Conservation (phyloP, 805 yeast species). For the Zygosaccharomyces bisporus region DNA sequence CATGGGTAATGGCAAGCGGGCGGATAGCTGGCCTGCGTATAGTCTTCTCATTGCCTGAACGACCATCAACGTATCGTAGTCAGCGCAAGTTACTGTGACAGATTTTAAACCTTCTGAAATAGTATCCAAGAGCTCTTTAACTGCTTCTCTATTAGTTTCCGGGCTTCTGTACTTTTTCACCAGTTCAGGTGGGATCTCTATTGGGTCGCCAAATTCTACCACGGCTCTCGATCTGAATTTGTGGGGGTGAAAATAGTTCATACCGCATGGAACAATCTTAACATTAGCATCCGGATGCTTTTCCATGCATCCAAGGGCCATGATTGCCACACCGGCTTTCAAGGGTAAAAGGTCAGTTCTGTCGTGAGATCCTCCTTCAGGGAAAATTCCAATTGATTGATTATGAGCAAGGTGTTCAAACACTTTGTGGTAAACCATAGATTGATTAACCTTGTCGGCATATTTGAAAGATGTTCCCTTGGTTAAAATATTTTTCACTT, state of each 20-base stretch:
- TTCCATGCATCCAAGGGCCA: constrained; percentile 94
- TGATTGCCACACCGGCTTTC: constrained; percentile 96
- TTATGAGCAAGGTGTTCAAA: constrained; percentile 79
- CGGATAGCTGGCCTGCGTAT: constrained; percentile 70
- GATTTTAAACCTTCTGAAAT: constrained; percentile 72
- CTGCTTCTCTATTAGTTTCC: constrained; percentile 65
- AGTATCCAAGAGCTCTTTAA: constrained; percentile 63
- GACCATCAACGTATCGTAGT: constrained; percentile 82
- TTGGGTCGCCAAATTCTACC: constrained; percentile 88
- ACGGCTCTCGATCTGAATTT: constrained; percentile 94
- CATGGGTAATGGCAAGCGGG: constrained; percentile 71
- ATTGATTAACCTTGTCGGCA: constrained; percentile 85
- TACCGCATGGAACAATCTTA: constrained; percentile 91
- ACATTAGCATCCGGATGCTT: constrained; percentile 71
- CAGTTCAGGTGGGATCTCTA: constrained; percentile 57
- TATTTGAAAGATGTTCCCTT: constrained; percentile 58
- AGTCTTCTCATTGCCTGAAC: constrained; percentile 89
- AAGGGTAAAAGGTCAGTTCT: constrained; percentile 86
- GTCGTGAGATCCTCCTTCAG: constrained; percentile 98
- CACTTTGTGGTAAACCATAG: constrained; percentile 75
- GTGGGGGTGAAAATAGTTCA: constrained; percentile 95
- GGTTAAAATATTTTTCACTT: constrained; percentile 39
- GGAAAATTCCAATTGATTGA: constrained; percentile 86
- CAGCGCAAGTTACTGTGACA: constrained; percentile 85
- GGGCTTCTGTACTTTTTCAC: constrained; percentile 63